Conservation (phyloP, 495 filamentous ascomycete species). For the Xylaria grammica region DNA sequence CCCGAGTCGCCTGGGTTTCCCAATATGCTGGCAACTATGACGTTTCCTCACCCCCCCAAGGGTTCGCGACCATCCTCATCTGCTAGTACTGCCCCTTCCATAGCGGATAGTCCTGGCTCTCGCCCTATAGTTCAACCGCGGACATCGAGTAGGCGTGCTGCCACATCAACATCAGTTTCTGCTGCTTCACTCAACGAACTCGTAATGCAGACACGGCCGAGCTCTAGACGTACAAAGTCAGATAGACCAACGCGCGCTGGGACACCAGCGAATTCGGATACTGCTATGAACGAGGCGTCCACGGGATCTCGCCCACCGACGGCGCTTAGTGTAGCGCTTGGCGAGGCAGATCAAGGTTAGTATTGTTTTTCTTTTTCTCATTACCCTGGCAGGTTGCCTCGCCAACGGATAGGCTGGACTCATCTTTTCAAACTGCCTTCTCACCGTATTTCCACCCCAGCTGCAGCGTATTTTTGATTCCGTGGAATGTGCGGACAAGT, state of each 20-base stretch:
- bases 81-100: slow-evolving; percentile 17
- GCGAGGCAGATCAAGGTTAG: slow-evolving; percentile 3
- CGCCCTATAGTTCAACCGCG: slow-evolving; percentile 24
- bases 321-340: not conserved
- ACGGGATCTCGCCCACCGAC: not conserved
- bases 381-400: not conserved
- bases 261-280: not conserved
- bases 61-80: slow-evolving; percentile 23
- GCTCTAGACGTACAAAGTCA: not conserved
- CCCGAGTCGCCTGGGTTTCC: slow-evolving; percentile 36
- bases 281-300: not conserved
- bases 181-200: slow-evolving; percentile 26
- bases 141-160: slow-evolving; percentile 27
- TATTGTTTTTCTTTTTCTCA: not conserved
- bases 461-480: not conserved
- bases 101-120: not conserved
- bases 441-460: not conserved
- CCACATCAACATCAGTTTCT: slow-evolving; percentile 12
- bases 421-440: not conserved
- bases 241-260: not conserved
- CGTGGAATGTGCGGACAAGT: not conserved
- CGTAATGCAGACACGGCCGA: slow-evolving; percentile 19
- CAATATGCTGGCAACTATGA: slow-evolving; percentile 32
- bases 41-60: slow-evolving; percentile 32
- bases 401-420: not conserved